Base-by-base conservation (phyloP, 176 grass and related monocot species). In the Carex pumila region DNA sequence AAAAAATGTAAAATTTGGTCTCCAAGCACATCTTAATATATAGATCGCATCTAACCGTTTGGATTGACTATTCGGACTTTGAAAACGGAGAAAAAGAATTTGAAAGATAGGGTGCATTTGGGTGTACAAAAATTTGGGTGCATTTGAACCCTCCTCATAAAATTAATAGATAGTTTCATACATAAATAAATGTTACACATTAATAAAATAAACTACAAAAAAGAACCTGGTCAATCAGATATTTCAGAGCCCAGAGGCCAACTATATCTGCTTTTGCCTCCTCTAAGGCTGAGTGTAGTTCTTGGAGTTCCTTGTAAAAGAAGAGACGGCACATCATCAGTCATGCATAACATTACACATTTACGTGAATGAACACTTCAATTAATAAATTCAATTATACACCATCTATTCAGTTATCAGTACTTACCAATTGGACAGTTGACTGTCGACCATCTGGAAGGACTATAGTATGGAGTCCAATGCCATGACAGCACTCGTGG, bases 191-290 rank as follows among this genome's bases (percentile, higher is more conserved):
- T 54, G 71, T 73, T 55, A 57, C 18, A 12, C 30, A 61, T 63
- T 7, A 41, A 21, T 81, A 37, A 60, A 80, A 62, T 43, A n/a
- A 61, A 61, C 15, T 80, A 70, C 57, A 56, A 70, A 52, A 69
- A 86, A 75, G 83, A 6, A 97, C 95, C 95, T 94, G 87, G 50
- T 94, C 86, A 54, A 98, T 90, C 80, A 98, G 90, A 83, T 92
- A 98, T 79, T 98, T 98, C 22, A 98, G 86, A 14, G 95, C 95
- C 95, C 95, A 98, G 37, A 98, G 92, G 60, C 92, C 95, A 81
- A 98, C 95, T 87, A 98, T 98, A 91, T 98, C 95, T 84, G 95
- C 95, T 88, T 98, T 98, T 78, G 95, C 92, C 87, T 98, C 95
- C 86, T 94, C 95, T 87, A 98, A 74, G 21, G 95, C 89, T 69